These are phyloP conservation scores for Starmera amethionina DNA, from an alignment of 805 yeast species.

Conservation along the genomic window DNA sequence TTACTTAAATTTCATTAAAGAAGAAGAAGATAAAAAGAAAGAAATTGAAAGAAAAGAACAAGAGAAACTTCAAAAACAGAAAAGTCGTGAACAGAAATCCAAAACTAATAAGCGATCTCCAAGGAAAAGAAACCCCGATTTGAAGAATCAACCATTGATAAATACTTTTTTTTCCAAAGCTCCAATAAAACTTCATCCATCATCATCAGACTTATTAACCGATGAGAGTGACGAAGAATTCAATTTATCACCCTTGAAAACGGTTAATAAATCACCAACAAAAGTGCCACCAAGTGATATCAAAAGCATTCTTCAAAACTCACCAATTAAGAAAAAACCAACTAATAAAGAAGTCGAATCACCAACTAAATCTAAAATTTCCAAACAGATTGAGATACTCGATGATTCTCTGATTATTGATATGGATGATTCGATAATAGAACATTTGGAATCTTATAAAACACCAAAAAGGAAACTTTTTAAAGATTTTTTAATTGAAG, in stretches of 20 bases:
- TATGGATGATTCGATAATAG: too few species aligned
- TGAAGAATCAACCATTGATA: too few species aligned
- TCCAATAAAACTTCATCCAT: not conserved
- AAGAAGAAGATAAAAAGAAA: not conserved
- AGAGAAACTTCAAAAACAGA: not conserved
- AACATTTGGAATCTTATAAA: too few species aligned
- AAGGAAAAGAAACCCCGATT: not conserved
- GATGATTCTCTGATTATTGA: too few species aligned
- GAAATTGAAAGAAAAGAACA: not conserved
- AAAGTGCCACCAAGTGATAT: not conserved
- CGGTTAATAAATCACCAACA: not conserved
- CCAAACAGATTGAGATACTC: too few species aligned
- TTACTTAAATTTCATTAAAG: not conserved
- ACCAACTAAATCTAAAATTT: too few species aligned
- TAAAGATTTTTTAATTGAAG: too few species aligned
- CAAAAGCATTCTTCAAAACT: not conserved
- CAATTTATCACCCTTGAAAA: not conserved
- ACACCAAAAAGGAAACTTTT: too few species aligned
- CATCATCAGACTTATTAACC: not conserved
- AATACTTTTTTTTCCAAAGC: not conserved
- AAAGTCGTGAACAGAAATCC: not conserved
- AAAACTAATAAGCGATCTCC: not conserved
- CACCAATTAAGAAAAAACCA: not conserved
- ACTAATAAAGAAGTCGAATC: too few species aligned
- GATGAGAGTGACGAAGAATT: not conserved